A percentile compares a stretch with the other conserved stretches of the same genome.
Evolutionary conservation across 2,329 filamentous ascomycete species (phyloP).

Genomic region (Fusarium luffae): DNA sequence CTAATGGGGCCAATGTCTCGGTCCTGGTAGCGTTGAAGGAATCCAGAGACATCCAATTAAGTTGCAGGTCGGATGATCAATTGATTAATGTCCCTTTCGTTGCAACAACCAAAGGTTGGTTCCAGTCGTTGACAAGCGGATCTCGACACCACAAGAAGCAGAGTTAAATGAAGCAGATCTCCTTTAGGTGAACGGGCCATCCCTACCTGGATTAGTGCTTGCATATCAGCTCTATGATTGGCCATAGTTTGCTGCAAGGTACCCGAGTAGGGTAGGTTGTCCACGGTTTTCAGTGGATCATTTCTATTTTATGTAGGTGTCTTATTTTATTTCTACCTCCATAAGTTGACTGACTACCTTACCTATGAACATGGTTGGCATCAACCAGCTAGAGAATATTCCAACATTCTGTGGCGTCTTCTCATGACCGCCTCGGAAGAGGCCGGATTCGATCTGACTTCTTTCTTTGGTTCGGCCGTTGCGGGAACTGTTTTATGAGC

Average conservation of each 20-base stretch:
- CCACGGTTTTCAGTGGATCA: conserved; percentile 29
- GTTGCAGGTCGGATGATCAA: conserved; percentile 27
- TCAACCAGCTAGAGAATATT: conserved; percentile 7
- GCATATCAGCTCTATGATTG: conserved; percentile 20
- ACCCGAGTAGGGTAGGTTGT: conserved; percentile 30
- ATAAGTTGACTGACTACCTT: not conserved
- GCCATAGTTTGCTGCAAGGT: conserved; percentile 39
- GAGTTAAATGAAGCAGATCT: conserved; percentile 44
- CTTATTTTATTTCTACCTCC: not conserved
- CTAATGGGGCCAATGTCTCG: not conserved
- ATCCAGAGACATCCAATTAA: conserved; percentile 24
- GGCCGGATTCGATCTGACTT: conserved; percentile 20
- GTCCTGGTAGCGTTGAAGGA: not conserved
- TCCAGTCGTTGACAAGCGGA: conserved; percentile 36
- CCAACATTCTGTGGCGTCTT: conserved; percentile 31
- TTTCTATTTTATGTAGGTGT: not conserved
- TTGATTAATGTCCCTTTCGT: not conserved
- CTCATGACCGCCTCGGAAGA: conserved; percentile 29
- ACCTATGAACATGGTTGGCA: conserved; percentile 4
- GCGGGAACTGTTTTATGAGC: conserved; percentile 26
- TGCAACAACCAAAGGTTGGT: conserved; percentile 12
- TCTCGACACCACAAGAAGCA: conserved; percentile 30
- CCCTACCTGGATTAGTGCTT: conserved; percentile 29
- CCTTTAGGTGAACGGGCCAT: conserved; percentile 36
- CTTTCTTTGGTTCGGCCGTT: conserved; percentile 27